Conservation (phyloP, 345 rosid species). For the Citrus maxima region DNA sequence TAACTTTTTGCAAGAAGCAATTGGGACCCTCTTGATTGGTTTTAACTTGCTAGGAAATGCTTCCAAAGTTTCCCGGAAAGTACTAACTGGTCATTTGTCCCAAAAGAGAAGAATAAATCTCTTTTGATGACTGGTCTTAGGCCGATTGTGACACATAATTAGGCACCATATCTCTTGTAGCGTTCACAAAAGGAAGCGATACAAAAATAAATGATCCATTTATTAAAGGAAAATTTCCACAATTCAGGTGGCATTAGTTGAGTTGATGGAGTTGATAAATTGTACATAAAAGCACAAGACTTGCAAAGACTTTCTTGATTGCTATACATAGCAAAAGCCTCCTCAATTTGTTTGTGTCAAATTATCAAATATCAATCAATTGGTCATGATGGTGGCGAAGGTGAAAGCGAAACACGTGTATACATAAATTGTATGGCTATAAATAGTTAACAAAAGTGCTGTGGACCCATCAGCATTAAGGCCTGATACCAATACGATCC, state of each 20-base stretch:
- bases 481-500: neutral
- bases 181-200: neutral
- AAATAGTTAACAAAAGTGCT: neutral
- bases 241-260: neutral
- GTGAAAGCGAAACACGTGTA: too few relatives aligned
- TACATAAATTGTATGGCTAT: neutral
- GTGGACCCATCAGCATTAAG: neutral
- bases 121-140: neutral
- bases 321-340: neutral
- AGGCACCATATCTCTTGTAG: neutral
- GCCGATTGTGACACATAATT: too few relatives aligned
- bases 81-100: neutral
- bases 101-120: neutral
- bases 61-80: slow-evolving; percentile 10
- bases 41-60: neutral
- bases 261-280: neutral
- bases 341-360: neutral
- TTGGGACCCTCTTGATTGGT: neutral
- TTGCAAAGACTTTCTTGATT: neutral
- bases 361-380: neutral
- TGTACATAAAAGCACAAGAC: neutral
- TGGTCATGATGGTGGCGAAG: neutral
- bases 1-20: neutral
- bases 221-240: neutral
- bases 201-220: neutral